Conservation (phyloP, 2,329 filamentous ascomycete genomes). For the Talaromyces sp. region DNA sequence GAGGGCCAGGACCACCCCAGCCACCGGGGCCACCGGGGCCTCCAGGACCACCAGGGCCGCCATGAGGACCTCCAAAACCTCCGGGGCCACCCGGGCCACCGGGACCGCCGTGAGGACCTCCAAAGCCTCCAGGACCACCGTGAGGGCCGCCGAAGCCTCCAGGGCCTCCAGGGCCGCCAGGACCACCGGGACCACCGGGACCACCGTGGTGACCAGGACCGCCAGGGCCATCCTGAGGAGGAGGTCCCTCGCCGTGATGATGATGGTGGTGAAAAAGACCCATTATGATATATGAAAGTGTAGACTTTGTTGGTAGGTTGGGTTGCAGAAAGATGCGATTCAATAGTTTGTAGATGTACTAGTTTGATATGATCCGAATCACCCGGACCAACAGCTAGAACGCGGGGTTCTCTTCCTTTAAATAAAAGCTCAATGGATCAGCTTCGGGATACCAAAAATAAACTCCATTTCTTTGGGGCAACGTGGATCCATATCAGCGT, state of each 20-base stretch:
- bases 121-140: neutral
- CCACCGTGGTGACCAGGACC: neutral
- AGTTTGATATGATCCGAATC: neutral
- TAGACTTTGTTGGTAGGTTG: neutral
- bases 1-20: neutral
- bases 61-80: neutral
- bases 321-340: neutral
- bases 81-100: neutral
- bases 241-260: neutral
- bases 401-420: constrained; percentile 1
- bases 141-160: neutral
- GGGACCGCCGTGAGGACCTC: neutral
- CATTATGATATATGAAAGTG: constrained; percentile 10
- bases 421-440: neutral
- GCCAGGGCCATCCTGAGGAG: neutral
- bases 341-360: neutral
- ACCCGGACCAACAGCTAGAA: neutral
- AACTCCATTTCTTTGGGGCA: neutral
- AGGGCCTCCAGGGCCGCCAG: neutral
- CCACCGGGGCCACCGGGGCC: constrained; percentile 4
- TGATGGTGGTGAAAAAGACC: constrained; percentile 19
- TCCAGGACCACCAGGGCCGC: constrained; percentile 2
- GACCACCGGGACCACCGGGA: neutral
- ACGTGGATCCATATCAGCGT: neutral
- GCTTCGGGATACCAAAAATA: neutral